Conservation (phyloP, 2,329 filamentous ascomycete genomes). For the Aspergillus uvarum region DNA sequence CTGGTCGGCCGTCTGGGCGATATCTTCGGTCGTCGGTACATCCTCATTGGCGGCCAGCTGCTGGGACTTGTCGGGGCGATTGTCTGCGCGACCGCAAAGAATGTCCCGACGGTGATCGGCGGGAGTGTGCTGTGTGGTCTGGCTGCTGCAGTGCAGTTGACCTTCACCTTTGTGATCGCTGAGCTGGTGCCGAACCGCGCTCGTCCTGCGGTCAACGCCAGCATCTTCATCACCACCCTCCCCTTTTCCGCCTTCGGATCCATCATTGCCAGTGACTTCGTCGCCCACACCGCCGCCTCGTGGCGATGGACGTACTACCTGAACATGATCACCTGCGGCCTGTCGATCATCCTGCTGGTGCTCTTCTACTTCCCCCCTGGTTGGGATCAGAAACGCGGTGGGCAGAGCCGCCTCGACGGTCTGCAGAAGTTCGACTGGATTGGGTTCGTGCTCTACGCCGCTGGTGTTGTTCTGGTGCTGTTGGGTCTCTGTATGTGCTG, state of each 20-base stretch:
- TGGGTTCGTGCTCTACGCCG: constrained; percentile 46
- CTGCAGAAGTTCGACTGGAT: constrained; percentile 49
- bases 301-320: constrained; percentile 56
- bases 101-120: constrained; percentile 39
- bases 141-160: constrained; percentile 39
- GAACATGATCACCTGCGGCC: constrained; percentile 47
- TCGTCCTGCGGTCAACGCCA: constrained; percentile 33
- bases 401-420: constrained; percentile 34
- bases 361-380: constrained; percentile 28
- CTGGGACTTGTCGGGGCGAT: constrained; percentile 41
- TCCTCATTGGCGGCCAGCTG: constrained; percentile 29
- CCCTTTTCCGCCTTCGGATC: constrained; percentile 40
- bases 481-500: constrained; percentile 41
- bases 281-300: constrained; percentile 41
- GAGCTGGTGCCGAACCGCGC: constrained; percentile 44
- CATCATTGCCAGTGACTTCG: constrained; percentile 49
- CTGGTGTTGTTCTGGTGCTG: constrained; percentile 45
- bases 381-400: constrained; percentile 44
- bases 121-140: constrained; percentile 41
- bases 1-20: constrained; percentile 36
- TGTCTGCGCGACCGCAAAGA: constrained; percentile 38
- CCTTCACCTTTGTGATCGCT: constrained; percentile 38
- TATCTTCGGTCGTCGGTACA: constrained; percentile 39
- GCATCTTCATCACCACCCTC: constrained; percentile 35
- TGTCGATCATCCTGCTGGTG: constrained; percentile 1